Base-by-base conservation (phyloP, 2,329 filamentous ascomycete species). In the Samsoniella hepiali region DNA sequence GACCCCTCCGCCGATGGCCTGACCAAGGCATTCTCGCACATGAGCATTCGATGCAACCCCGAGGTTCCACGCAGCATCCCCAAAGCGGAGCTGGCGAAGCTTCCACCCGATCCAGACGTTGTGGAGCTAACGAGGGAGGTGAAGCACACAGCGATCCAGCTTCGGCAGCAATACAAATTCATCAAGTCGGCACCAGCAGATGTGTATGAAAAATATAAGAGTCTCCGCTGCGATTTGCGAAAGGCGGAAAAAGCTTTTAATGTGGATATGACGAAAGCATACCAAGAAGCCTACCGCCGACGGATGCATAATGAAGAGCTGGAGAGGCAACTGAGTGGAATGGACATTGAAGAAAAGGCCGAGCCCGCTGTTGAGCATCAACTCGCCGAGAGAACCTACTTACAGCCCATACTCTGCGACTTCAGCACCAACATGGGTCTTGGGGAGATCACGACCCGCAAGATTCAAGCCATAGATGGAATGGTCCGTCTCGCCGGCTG, bases 401-500 rank as follows among this genome's bases (percentile, higher is more conserved):
- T 63, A 17, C n/a, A 57, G 36, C n/a, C 40, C 10, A 63, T 63
- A 42, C 51, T 63, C 11, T 63, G 44, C 34, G 53, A 63, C 29
- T 63, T 63, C 27, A 50, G 44, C 13, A 63, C n/a, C 3, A 31
- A 56, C 22, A 49, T 63, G 11, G 34, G 51, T 22, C 42, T 57
- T 36, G 11, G 40, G 44, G 60, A 63, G 51, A 49, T 63, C 17
- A 57, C 40, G 22, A 42, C 13, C 36, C 29, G 50, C 11, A 63
- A 63, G 40, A 44, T 63, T 15, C n/a, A 22, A 31, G 60, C 60
- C 27, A 63, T 63, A n/a, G 62, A 66, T 50, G 44, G 55, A 22
- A 65, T 66, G 40, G 65, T 65, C 22, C 38, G 34, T 58, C 57
- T 66, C 27, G 63, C 65, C 5, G 34, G 60, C 31, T 54, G 61